Evolutionary conservation across 2,329 filamentous ascomycete genomes (phyloP).

Genomic region (Aureobasidium zeae): DNA sequence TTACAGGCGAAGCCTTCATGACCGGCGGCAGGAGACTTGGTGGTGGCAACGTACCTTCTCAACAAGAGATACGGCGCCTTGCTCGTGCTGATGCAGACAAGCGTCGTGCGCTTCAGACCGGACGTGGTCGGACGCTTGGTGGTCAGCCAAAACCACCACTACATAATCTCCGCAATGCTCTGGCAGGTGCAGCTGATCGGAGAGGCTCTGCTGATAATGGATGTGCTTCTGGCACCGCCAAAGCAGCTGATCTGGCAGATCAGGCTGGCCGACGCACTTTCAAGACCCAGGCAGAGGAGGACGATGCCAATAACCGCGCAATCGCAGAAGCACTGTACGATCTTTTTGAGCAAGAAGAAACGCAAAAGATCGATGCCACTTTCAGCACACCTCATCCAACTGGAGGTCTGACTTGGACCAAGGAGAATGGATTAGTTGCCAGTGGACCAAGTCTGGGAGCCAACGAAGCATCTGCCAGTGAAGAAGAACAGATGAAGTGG

Average conservation of each 20-base stretch:
- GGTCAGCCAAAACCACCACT: constrained; percentile 50
- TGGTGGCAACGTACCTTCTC: constrained; percentile 53
- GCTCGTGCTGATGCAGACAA: constrained; percentile 62
- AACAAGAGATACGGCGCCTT: constrained; percentile 63
- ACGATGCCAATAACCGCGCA: constrained; percentile 78
- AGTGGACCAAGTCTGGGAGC: neutral
- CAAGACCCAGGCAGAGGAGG: constrained; percentile 74
- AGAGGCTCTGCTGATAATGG: constrained; percentile 59
- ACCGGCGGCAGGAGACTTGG: constrained; percentile 66
- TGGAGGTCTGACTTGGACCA: constrained; percentile 34
- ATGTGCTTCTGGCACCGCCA: constrained; percentile 63
- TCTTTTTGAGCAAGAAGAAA: constrained; percentile 70
- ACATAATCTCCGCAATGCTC: constrained; percentile 61
- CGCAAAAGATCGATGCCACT: constrained; percentile 41
- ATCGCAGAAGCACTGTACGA: constrained; percentile 82
- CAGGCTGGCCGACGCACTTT: constrained; percentile 66
- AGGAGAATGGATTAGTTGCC: constrained; percentile 29
- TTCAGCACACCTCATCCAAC: constrained; percentile 47
- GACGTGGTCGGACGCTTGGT: constrained; percentile 64
- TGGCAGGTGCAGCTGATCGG: constrained; percentile 58
- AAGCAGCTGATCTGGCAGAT: constrained; percentile 56
- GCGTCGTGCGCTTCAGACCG: constrained; percentile 47
- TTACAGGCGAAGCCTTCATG: constrained; percentile 83
- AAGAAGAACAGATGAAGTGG: constrained; percentile 32
- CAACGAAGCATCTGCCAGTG: constrained; percentile 19